Evolutionary conservation across 75 land plant species (phyloP).

Genomic region (Cryptomeria japonica): DNA sequence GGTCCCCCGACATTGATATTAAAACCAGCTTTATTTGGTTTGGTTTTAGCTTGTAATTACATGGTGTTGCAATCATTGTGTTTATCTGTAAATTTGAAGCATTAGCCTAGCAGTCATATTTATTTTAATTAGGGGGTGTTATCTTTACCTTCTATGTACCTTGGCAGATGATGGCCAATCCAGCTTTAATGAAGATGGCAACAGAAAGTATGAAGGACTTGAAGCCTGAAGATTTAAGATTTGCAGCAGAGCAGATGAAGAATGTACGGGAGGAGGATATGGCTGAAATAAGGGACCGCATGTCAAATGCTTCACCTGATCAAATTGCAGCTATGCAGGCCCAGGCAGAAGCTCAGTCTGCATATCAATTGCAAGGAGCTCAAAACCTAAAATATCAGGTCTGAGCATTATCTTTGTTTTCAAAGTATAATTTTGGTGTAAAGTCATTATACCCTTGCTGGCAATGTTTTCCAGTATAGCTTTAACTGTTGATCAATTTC

Average conservation of each 20-base stretch:
- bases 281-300: constrained; percentile 71
- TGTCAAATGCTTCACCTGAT: constrained; percentile 75
- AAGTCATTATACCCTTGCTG: background rate
- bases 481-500: background rate
- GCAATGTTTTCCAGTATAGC: background rate
- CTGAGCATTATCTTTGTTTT: background rate
- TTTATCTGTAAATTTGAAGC: background rate
- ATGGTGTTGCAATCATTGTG: background rate
- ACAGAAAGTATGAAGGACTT: constrained; percentile 86
- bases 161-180: constrained; percentile 93
- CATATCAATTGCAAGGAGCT: constrained; percentile 70
- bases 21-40: background rate
- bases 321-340: constrained; percentile 74
- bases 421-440: constrained; percentile 3
- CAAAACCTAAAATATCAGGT: constrained; percentile 84
- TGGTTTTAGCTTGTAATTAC: background rate
- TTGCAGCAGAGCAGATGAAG: constrained; percentile 90
- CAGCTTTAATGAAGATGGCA: constrained; percentile 82
- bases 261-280: constrained; percentile 78
- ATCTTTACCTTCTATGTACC: constrained; percentile 1
- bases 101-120: background rate
- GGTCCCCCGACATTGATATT: background rate
- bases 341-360: constrained; percentile 62
- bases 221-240: constrained; percentile 73
- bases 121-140: background rate